These are phyloP conservation scores for Podospora anserina DNA, from an alignment of 495 filamentous ascomycete species.

Conservation along the genomic window DNA sequence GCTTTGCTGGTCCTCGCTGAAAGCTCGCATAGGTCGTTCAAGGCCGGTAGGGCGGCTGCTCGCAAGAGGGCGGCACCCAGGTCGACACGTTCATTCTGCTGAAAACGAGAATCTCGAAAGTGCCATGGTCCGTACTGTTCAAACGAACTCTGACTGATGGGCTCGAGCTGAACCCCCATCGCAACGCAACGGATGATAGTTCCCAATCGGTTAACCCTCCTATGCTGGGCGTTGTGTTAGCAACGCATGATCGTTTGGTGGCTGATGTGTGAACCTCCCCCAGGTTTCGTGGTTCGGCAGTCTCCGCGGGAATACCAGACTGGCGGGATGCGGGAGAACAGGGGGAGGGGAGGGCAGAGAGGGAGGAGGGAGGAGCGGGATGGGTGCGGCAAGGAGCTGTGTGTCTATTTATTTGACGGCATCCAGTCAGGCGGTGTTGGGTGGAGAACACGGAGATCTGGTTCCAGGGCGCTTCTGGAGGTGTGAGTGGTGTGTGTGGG, in stretches of 20 bases:
- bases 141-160: constrained; percentile 25
- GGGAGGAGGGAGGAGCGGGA: constrained; percentile 16
- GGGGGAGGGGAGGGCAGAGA: constrained; percentile 11
- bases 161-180: constrained; percentile 33
- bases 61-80: constrained; percentile 25
- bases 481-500: not conserved
- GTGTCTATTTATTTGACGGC: constrained; percentile 29
- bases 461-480: constrained; percentile 16
- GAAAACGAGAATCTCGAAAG: constrained; percentile 21
- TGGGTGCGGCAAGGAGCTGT: constrained; percentile 22
- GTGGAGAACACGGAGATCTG: constrained; percentile 30
- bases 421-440: constrained; percentile 32
- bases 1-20: constrained; percentile 12
- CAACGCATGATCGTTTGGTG: constrained; percentile 19
- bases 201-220: not conserved
- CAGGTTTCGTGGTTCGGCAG: constrained; percentile 16
- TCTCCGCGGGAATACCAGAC: constrained; percentile 23
- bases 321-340: constrained; percentile 16
- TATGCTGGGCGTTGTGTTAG: constrained; percentile 13
- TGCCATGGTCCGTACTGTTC: constrained; percentile 35
- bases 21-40: constrained; percentile 23
- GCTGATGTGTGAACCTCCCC: not conserved
- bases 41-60: constrained; percentile 18
- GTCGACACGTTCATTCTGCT: constrained; percentile 16
- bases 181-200: not conserved